Evolutionary conservation across 805 yeast species (phyloP).

Genomic region (Hemisphaericaspora nanyangensis): DNA sequence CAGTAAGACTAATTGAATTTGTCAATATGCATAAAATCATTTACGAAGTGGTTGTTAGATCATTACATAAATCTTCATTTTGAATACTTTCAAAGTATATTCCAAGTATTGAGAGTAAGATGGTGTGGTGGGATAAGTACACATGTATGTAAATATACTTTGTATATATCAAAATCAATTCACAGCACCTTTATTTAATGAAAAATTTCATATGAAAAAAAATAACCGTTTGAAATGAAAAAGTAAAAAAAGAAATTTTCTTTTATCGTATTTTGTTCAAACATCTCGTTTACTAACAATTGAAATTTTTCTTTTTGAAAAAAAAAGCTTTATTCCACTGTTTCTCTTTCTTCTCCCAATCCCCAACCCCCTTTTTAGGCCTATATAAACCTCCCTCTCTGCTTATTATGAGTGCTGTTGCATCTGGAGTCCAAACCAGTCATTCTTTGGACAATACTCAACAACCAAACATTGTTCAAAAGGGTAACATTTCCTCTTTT

Average conservation of each 20-base stretch:
- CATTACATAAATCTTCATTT: too few species aligned
- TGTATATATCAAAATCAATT: too few species aligned
- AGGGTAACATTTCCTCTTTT: conserved; percentile 12
- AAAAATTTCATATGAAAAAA: too few species aligned
- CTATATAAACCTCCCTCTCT: not conserved
- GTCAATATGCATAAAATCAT: too few species aligned
- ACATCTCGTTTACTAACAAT: not conserved
- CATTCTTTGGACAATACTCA: not conserved
- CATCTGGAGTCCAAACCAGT: conserved; percentile 2
- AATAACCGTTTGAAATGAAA: not conserved
- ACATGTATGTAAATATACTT: too few species aligned
- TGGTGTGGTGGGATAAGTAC: too few species aligned
- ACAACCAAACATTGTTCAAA: conserved; percentile 1
- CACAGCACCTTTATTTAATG: too few species aligned
- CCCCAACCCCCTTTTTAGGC: not conserved
- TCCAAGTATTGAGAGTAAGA: too few species aligned
- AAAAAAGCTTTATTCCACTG: not conserved
- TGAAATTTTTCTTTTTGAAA: not conserved
- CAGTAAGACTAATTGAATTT: too few species aligned
- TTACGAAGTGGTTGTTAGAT: too few species aligned
- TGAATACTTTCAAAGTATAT: too few species aligned
- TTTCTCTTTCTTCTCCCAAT: not conserved
- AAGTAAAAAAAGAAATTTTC: not conserved
- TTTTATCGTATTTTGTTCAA: not conserved
- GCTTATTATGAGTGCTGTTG: conserved; percentile 6